Evolutionary conservation across 73 alveolate species (phyloP).

Genomic region (Stentor coeruleus): DNA sequence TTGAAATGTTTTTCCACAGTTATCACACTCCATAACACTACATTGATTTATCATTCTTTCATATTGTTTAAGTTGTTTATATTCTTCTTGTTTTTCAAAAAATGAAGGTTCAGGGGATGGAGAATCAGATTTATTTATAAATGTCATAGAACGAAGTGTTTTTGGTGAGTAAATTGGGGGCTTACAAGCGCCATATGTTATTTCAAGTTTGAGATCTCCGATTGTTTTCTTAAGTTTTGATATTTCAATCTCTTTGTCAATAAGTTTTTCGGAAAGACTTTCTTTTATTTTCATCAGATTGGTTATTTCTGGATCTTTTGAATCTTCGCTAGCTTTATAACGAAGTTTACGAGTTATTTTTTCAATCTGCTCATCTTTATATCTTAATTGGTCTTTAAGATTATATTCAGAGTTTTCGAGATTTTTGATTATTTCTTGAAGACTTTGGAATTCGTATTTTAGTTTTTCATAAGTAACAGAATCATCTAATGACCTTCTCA

Average conservation of each 20-base stretch:
- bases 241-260: conserved; percentile 13
- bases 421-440: background rate
- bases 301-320: background rate
- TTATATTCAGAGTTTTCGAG: background rate
- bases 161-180: conserved; percentile 20
- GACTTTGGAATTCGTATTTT: background rate
- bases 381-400: background rate
- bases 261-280: background rate
- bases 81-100: background rate
- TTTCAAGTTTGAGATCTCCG: conserved; percentile 8
- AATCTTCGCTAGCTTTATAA: conserved; percentile 6
- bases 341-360: background rate
- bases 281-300: background rate
- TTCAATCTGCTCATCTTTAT: conserved; percentile 1
- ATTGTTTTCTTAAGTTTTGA: conserved; percentile 10
- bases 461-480: background rate
- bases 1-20: background rate
- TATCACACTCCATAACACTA: conserved; percentile 5
- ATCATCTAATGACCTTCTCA: too few relatives aligned
- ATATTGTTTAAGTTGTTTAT: background rate
- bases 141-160: background rate
- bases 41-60: background rate
- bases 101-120: background rate
- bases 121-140: background rate
- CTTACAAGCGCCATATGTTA: background rate